These are phyloP conservation scores for Chlamydomonas urium DNA, from an alignment of 139 green algal genomes.

Conservation along the genomic window DNA sequence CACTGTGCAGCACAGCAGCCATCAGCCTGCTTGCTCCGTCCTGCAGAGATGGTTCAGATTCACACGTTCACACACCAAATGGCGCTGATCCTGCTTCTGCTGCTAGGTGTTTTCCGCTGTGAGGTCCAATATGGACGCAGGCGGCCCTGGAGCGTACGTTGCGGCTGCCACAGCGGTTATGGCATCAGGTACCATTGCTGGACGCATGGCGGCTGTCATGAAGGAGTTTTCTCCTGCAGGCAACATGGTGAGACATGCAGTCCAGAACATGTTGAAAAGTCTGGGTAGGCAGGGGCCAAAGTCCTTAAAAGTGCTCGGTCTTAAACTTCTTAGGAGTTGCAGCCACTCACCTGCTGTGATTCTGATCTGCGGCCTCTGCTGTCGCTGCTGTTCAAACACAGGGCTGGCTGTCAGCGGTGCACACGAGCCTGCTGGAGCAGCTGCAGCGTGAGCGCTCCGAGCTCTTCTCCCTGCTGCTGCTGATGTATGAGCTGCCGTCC, in stretches of 20 bases:
- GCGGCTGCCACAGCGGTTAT: background rate
- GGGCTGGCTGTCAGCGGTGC: constrained; percentile 15
- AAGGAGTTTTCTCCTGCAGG: constrained; percentile 6
- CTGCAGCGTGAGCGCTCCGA: constrained; percentile 46
- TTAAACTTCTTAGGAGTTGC: background rate
- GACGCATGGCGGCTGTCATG: constrained; percentile 20
- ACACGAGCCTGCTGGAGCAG: constrained; percentile 24
- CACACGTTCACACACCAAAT: too few relatives aligned
- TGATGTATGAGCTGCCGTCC: constrained; percentile 51
- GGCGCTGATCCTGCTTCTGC: too few relatives aligned
- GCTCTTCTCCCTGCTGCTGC: constrained; percentile 49
- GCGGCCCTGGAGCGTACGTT: background rate
- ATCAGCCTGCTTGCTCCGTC: too few relatives aligned
- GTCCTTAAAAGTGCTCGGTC: background rate
- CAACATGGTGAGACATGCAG: background rate
- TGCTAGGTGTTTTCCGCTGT: constrained; percentile 10
- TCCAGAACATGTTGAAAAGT: too few relatives aligned
- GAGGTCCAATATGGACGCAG: constrained; percentile 18
- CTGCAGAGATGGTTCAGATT: too few relatives aligned
- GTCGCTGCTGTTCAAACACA: too few relatives aligned
- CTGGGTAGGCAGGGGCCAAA: too few relatives aligned
- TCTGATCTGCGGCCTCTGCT: too few relatives aligned
- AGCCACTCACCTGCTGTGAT: too few relatives aligned
- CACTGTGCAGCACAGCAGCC: too few relatives aligned
- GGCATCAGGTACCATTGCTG: background rate